These are phyloP conservation scores for Dovyalis caffra DNA, from an alignment of 345 rosid genomes.

Conservation along the genomic window DNA sequence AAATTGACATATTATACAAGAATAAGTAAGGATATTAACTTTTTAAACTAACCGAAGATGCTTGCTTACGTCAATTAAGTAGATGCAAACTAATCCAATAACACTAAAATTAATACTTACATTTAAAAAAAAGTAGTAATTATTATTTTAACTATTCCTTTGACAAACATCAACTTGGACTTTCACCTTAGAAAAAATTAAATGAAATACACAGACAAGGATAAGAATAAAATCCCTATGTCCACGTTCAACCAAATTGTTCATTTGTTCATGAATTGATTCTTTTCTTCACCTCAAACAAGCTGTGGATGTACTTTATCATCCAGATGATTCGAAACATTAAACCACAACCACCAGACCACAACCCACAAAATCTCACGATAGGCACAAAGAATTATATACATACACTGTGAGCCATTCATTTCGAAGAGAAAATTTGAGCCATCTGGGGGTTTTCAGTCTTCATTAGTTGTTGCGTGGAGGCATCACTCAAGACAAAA, in stretches of 20 bases:
- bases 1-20: too few species aligned
- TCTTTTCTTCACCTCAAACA: not conserved
- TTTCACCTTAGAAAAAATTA: too few species aligned
- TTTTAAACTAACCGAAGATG: too few species aligned
- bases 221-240: not conserved
- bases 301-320: not conserved
- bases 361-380: not conserved
- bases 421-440: conserved; percentile 1
- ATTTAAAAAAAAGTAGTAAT: too few species aligned
- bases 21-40: too few species aligned
- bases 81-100: too few species aligned
- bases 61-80: too few species aligned
- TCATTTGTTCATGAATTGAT: not conserved
- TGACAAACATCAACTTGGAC: not conserved
- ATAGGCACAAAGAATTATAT: not conserved
- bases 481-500: conserved; percentile 21
- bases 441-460: not conserved
- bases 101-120: too few species aligned
- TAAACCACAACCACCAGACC: not conserved
- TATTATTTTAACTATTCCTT: too few species aligned
- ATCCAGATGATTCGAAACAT: not conserved
- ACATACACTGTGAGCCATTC: not conserved
- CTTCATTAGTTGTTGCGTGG: not conserved
- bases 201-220: too few species aligned
- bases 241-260: not conserved